Percentiles rank a stretch among this genome's conserved stretches.
These are phyloP conservation scores for Diaporthe ilicicola DNA, from an alignment of 2,329 filamentous ascomycete genomes.

Conservation along the genomic window DNA sequence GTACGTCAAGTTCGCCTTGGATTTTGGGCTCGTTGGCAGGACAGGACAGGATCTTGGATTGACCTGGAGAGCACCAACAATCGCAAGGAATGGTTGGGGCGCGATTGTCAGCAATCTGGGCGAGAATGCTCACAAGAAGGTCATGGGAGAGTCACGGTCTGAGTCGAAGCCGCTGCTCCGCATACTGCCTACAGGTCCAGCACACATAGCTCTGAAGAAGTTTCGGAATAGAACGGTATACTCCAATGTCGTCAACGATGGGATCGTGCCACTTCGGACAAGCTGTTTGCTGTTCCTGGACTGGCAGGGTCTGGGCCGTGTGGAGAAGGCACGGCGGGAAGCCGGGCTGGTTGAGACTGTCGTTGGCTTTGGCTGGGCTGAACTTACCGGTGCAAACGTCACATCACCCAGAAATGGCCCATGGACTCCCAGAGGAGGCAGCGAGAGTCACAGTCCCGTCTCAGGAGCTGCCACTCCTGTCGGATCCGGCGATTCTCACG, in stretches of 20 bases:
- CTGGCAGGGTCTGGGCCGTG: conserved; percentile 91
- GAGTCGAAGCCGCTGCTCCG: conserved; percentile 88
- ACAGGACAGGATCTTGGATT: conserved; percentile 95
- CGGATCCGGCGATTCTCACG: conserved; percentile 49
- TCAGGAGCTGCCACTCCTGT: conserved; percentile 47
- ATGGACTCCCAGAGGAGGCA: conserved; percentile 50
- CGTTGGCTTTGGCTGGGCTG: conserved; percentile 93
- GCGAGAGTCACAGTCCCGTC: conserved; percentile 26
- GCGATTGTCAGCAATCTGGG: conserved; percentile 85
- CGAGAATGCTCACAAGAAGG: conserved; percentile 68
- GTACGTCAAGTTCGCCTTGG: conserved; percentile 95
- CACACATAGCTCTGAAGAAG: conserved; percentile 84
- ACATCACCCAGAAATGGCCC: conserved; percentile 54
- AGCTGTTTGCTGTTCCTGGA: conserved; percentile 97
- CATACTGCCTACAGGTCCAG: conserved; percentile 90
- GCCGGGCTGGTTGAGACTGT: conserved; percentile 93
- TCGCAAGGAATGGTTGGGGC: conserved; percentile 87
- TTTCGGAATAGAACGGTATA: conserved; percentile 93
- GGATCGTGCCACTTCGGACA: conserved; percentile 92
- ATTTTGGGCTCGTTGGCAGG: conserved; percentile 94
- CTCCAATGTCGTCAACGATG: conserved; percentile 97
- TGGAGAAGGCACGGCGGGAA: conserved; percentile 92
- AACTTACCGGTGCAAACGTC: conserved; percentile 79
- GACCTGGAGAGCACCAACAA: conserved; percentile 90
- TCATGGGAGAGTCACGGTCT: conserved; percentile 70